These are phyloP conservation scores for Xylaria intraflava DNA, from an alignment of 495 filamentous ascomycete species.

Conservation along the genomic window DNA sequence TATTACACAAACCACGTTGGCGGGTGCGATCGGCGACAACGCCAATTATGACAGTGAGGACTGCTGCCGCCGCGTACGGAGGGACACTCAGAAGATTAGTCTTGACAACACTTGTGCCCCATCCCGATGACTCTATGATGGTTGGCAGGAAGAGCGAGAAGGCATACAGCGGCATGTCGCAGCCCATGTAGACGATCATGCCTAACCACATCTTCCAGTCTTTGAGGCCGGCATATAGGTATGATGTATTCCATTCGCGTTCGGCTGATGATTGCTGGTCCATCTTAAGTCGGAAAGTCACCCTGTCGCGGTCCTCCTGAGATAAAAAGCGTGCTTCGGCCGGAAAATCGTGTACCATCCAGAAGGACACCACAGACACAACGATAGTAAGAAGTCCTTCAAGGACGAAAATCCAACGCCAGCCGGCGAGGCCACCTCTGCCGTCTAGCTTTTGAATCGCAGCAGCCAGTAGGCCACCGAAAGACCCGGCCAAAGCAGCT, in stretches of 20 bases:
- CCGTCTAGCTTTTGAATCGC: conserved; percentile 72
- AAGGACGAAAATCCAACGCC: conserved; percentile 82
- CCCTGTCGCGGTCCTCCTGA: conserved; percentile 62
- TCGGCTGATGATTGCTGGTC: conserved; percentile 75
- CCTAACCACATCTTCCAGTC: conserved; percentile 87
- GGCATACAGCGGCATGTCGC: conserved; percentile 70
- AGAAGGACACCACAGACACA: conserved; percentile 68
- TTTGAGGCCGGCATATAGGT: conserved; percentile 66
- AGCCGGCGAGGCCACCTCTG: conserved; percentile 57
- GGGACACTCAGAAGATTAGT: conserved; percentile 83
- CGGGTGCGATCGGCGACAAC: conserved; percentile 73
- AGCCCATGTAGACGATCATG: conserved; percentile 75
- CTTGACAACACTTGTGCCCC: conserved; percentile 44
- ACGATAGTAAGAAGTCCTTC: conserved; percentile 73
- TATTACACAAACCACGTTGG: conserved; percentile 78
- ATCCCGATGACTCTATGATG: conserved; percentile 74
- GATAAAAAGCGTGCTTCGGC: conserved; percentile 74
- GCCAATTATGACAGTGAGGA: conserved; percentile 70
- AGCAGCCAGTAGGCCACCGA: conserved; percentile 75
- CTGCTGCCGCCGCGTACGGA: conserved; percentile 76
- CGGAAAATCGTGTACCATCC: conserved; percentile 87
- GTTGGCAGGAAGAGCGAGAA: conserved; percentile 87
- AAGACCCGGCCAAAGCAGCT: conserved; percentile 76
- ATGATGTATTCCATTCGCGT: conserved; percentile 67
- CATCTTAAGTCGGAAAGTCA: conserved; percentile 61